Percentiles rank a stretch among this genome's conserved stretches.
phyloP scores from a whole-genome alignment of 2,329 filamentous ascomycete species.

The Nothophoma quercina region DNA sequence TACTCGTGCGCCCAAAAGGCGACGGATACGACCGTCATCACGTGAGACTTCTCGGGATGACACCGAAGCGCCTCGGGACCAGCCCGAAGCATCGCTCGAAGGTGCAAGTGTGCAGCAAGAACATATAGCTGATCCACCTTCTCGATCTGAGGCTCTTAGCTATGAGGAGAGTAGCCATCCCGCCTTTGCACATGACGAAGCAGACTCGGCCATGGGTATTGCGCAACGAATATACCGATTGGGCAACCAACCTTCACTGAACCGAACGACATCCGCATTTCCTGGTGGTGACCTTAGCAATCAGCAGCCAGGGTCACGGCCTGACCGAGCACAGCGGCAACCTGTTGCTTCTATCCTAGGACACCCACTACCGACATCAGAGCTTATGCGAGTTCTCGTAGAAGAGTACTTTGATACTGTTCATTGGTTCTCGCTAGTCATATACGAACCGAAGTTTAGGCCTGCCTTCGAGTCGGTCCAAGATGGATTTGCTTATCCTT shows the following conservation, averaged over 20 bases:
- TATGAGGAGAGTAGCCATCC: background rate
- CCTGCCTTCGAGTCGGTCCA: constrained; percentile 40
- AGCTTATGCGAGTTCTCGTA: constrained; percentile 43
- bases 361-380: constrained; percentile 36
- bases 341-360: constrained; percentile 25
- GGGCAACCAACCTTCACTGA: constrained; percentile 35
- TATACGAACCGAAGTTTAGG: constrained; percentile 54
- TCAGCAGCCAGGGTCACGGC: constrained; percentile 4
- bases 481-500: constrained; percentile 45
- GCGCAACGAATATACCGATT: constrained; percentile 42
- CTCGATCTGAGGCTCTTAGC: background rate
- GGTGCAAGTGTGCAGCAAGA: background rate
- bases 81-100: background rate
- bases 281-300: constrained; percentile 35
- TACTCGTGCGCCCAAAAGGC: constrained; percentile 10
- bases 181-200: constrained; percentile 25
- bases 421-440: constrained; percentile 56
- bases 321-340: constrained; percentile 25
- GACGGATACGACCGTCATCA: constrained; percentile 8
- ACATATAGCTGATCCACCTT: background rate
- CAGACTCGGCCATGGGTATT: constrained; percentile 48
- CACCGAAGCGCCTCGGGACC: constrained; percentile 1
- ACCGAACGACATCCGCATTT: constrained; percentile 46
- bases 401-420: constrained; percentile 54
- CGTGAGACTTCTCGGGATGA: constrained; percentile 11